These are phyloP conservation scores for Mycosphaerelloides madeirae DNA, from an alignment of 2,329 filamentous ascomycete species.

Conservation along the genomic window DNA sequence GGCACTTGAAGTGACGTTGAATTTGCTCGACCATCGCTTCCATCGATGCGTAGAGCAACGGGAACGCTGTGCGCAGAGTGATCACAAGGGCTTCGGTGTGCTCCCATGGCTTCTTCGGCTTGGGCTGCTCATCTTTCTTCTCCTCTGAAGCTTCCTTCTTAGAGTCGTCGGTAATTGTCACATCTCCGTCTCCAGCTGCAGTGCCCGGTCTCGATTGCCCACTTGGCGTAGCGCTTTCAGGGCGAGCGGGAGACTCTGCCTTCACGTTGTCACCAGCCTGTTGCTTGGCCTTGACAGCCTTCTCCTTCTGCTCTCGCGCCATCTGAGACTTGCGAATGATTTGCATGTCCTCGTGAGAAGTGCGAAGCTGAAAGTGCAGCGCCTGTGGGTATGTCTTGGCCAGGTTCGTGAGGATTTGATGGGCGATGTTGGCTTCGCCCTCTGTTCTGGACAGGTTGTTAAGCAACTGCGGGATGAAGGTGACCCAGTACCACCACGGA, in stretches of 20 bases:
- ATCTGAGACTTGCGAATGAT: slow-evolving; percentile 79
- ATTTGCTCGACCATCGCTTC: slow-evolving; percentile 99
- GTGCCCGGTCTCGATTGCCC: slow-evolving; percentile 34
- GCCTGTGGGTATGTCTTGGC: slow-evolving; percentile 93
- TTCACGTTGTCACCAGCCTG: slow-evolving; percentile 48
- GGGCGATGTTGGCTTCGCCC: slow-evolving; percentile 74
- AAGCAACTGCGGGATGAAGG: slow-evolving; percentile 93
- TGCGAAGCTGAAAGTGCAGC: slow-evolving; percentile 90
- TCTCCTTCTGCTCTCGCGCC: slow-evolving; percentile 52
- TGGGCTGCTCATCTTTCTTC: slow-evolving; percentile 39
- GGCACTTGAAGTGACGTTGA: slow-evolving; percentile 98
- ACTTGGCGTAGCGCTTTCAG: slow-evolving; percentile 39
- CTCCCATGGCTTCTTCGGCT: slow-evolving; percentile 82
- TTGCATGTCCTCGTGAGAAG: slow-evolving; percentile 88
- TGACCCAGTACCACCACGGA: slow-evolving; percentile 99
- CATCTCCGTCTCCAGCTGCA: slow-evolving; percentile 37
- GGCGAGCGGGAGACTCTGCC: slow-evolving; percentile 31
- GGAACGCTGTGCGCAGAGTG: slow-evolving; percentile 93
- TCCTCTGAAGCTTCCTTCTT: slow-evolving; percentile 46
- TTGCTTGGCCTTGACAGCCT: slow-evolving; percentile 51
- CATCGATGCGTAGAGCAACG: slow-evolving; percentile 92
- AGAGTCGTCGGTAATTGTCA: slow-evolving; percentile 27
- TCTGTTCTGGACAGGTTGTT: slow-evolving; percentile 79
- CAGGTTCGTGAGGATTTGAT: slow-evolving; percentile 83
- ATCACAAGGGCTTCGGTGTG: slow-evolving; percentile 94